Evolutionary conservation across 495 filamentous ascomycete genomes (phyloP).

Genomic region (Tuber magnatum): DNA sequence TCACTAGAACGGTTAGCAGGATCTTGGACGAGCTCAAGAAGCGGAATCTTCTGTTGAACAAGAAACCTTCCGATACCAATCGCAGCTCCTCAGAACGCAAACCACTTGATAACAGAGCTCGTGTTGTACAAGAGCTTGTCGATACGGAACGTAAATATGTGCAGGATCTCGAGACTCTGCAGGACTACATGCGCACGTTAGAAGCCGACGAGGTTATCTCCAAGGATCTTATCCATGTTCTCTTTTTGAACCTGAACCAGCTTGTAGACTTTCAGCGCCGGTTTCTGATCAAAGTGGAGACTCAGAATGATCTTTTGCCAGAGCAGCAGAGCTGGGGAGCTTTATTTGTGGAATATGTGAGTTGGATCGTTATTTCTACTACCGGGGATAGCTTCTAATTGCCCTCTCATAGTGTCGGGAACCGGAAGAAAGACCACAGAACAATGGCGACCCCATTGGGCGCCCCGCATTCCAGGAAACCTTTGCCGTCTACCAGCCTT

Average conservation of each 20-base stretch:
- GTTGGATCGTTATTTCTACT: slow-evolving; percentile 13
- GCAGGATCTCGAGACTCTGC: slow-evolving; percentile 91
- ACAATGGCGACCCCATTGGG: slow-evolving; percentile 33
- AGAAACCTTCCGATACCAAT: slow-evolving; percentile 45
- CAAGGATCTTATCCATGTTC: slow-evolving; percentile 84
- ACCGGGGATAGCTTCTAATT: slow-evolving; percentile 15
- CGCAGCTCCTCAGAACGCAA: slow-evolving; percentile 48
- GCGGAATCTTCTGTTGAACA: slow-evolving; percentile 60
- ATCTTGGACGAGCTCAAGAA: slow-evolving; percentile 80
- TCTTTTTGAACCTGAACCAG: slow-evolving; percentile 91
- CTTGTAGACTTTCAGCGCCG: slow-evolving; percentile 90
- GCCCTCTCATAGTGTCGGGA: slow-evolving; percentile 23
- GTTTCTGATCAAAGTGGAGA: slow-evolving; percentile 91
- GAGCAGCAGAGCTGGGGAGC: slow-evolving; percentile 82
- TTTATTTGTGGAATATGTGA: slow-evolving; percentile 61
- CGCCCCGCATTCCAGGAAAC: slow-evolving; percentile 52
- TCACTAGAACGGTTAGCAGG: slow-evolving; percentile 74
- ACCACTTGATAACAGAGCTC: slow-evolving; percentile 69
- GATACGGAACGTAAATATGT: slow-evolving; percentile 96
- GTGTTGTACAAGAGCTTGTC: slow-evolving; percentile 82
- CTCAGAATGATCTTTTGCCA: slow-evolving; percentile 75
- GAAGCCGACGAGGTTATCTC: slow-evolving; percentile 80
- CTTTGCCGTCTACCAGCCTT: slow-evolving; percentile 88
- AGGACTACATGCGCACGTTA: slow-evolving; percentile 82
- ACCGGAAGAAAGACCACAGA: slow-evolving; percentile 29